These are phyloP conservation scores for Cryptococcus amylolentus DNA, from an alignment of 1,284 basidiomycete species.

Conservation along the genomic window DNA sequence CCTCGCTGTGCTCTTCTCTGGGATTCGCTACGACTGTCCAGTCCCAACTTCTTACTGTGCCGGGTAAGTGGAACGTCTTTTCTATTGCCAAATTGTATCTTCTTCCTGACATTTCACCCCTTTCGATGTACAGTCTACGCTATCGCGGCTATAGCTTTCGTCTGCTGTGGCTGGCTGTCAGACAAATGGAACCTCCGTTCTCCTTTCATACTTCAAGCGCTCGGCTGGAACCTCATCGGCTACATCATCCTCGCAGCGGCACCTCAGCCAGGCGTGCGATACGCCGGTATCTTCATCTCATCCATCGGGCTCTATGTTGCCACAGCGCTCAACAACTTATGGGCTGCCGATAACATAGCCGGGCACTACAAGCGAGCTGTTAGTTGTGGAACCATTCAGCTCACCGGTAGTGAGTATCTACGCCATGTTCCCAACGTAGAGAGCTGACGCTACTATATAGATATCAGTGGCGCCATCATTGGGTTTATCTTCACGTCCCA, in stretches of 20 bases:
- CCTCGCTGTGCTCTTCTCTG: conserved; percentile 10
- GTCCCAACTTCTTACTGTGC: not conserved
- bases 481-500: conserved; percentile 8
- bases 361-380: conserved; percentile 29
- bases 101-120: not conserved
- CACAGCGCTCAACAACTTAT: conserved; percentile 29
- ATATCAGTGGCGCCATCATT: conserved; percentile 11
- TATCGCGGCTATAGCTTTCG: conserved; percentile 11
- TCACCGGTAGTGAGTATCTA: conserved; percentile 21
- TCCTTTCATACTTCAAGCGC: conserved; percentile 16
- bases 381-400: conserved; percentile 28
- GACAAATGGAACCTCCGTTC: conserved; percentile 20
- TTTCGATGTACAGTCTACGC: conserved; percentile 15
- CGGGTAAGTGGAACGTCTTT: conserved; percentile 1
- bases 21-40: conserved; percentile 1
- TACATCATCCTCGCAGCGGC: conserved; percentile 27
- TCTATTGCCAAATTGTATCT: not conserved
- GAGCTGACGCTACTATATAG: not conserved
- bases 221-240: conserved; percentile 17
- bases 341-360: conserved; percentile 24
- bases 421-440: not conserved
- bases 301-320: conserved; percentile 28
- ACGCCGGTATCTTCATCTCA: conserved; percentile 25
- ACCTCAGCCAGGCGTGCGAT: conserved; percentile 9
- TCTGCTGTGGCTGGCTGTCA: conserved; percentile 10